phyloP scores from a whole-genome alignment of 2,329 filamentous ascomycete genomes.

The Calonectria hawksworthii region DNA sequence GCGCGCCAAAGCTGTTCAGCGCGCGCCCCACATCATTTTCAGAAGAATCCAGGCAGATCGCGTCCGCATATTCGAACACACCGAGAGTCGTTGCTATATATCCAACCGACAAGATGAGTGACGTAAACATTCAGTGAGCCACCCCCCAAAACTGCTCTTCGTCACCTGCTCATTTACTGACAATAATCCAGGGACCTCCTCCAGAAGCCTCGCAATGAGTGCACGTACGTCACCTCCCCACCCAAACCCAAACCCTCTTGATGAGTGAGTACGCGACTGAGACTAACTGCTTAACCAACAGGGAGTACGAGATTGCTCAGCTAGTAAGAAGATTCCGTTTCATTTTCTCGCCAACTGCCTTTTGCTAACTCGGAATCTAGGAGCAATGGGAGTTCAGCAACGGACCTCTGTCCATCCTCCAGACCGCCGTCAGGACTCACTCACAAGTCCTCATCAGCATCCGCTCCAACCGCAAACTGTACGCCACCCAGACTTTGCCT shows the following conservation, averaged over 20 bases:
- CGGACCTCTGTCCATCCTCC: constrained; percentile 23
- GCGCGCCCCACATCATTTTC: constrained; percentile 17
- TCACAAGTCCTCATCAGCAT: constrained; percentile 28
- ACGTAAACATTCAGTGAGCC: constrained; percentile 25
- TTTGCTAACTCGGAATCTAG: neutral
- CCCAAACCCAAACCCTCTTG: neutral
- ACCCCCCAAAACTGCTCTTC: neutral
- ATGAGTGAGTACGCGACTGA: constrained; percentile 13
- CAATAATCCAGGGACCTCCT: constrained; percentile 20
- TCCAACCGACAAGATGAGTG: constrained; percentile 19
- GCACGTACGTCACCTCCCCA: constrained; percentile 22
- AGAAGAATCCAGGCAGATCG: constrained; percentile 26
- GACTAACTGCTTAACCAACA: constrained; percentile 7
- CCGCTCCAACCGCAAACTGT: constrained; percentile 28
- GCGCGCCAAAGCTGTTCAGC: neutral
- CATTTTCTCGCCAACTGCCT: neutral
- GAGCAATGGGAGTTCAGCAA: constrained; percentile 28
- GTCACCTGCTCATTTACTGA: neutral
- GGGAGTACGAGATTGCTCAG: constrained; percentile 24
- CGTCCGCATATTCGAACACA: constrained; percentile 16
- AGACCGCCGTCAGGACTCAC: constrained; percentile 24
- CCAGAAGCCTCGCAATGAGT: constrained; percentile 27
- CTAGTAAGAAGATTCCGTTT: constrained; percentile 12
- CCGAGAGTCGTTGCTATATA: constrained; percentile 21
- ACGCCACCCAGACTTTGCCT: neutral